Conservation (phyloP, 805 yeast species). For the Candida oleophila region DNA sequence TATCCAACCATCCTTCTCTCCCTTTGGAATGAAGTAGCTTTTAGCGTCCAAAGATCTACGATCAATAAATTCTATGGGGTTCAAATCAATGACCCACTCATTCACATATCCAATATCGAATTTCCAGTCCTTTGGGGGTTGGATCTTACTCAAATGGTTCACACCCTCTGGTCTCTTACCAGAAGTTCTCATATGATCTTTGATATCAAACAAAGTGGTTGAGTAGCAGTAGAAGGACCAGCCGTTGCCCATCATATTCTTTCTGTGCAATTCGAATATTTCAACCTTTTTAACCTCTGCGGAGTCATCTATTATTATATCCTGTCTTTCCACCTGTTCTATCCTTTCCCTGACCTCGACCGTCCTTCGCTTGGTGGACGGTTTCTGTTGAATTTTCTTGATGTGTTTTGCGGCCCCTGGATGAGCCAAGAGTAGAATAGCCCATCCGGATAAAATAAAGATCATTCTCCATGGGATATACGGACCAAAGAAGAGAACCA, state of each 20-base stretch:
- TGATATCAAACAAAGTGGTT: slow-evolving; percentile 50
- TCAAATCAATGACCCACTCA: slow-evolving; percentile 64
- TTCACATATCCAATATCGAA: slow-evolving; percentile 53
- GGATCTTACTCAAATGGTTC: slow-evolving; percentile 48
- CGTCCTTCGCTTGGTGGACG: slow-evolving; percentile 17
- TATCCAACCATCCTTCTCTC: slow-evolving; percentile 46
- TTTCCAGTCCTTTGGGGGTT: slow-evolving; percentile 74
- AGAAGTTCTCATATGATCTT: slow-evolving; percentile 38
- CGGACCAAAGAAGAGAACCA: slow-evolving; percentile 45
- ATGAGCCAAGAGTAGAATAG: slow-evolving; percentile 49
- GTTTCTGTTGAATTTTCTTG: slow-evolving; percentile 8
- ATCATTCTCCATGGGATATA: slow-evolving; percentile 65
- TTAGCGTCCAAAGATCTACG: slow-evolving; percentile 38
- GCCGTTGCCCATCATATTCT: slow-evolving; percentile 54
- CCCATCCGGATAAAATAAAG: slow-evolving; percentile 62
- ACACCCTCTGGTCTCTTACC: slow-evolving; percentile 68
- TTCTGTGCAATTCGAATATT: slow-evolving; percentile 71
- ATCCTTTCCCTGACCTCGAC: slow-evolving; percentile 27
- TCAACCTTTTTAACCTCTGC: slow-evolving; percentile 67
- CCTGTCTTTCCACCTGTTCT: slow-evolving; percentile 38
- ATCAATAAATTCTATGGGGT: slow-evolving; percentile 51
- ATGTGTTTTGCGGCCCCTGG: slow-evolving; percentile 49
- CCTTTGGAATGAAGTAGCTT: slow-evolving; percentile 12
- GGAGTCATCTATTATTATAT: slow-evolving; percentile 68
- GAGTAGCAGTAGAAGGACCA: slow-evolving; percentile 68